Evolutionary conservation across 805 yeast genomes (phyloP).

Genomic region (Sugiyamaella lignohabitans): DNA sequence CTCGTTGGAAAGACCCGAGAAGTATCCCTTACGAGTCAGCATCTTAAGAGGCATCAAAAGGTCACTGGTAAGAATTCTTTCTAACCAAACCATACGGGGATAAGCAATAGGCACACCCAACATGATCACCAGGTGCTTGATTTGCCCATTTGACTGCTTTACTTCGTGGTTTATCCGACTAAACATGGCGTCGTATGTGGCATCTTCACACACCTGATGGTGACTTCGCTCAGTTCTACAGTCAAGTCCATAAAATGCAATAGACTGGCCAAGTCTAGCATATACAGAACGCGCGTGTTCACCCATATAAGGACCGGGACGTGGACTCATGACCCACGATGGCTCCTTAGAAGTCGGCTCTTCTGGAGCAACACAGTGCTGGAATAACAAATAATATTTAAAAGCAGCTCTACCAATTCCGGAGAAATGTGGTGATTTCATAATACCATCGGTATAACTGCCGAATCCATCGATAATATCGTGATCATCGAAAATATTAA

Average conservation of each 20-base stretch:
- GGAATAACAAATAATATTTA: constrained; percentile 84
- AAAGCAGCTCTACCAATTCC: constrained; percentile 75
- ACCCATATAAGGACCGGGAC: constrained; percentile 61
- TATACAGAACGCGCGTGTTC: constrained; percentile 62
- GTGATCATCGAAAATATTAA: constrained; percentile 90
- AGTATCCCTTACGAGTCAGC: constrained; percentile 41
- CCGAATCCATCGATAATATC: constrained; percentile 97
- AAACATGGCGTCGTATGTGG: constrained; percentile 58
- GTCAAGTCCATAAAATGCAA: constrained; percentile 75
- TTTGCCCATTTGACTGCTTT: constrained; percentile 40
- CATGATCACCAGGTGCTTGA: constrained; percentile 74
- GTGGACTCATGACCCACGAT: constrained; percentile 56
- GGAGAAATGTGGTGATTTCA: constrained; percentile 60
- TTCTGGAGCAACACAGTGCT: constrained; percentile 63
- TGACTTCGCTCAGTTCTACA: constrained; percentile 86
- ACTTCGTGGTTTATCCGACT: constrained; percentile 53
- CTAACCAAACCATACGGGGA: constrained; percentile 90
- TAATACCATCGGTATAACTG: constrained; percentile 69
- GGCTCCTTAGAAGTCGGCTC: constrained; percentile 39
- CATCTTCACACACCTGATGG: constrained; percentile 46
- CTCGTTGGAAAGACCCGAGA: constrained; percentile 75
- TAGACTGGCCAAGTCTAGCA: constrained; percentile 65
- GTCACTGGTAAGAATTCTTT: constrained; percentile 52
- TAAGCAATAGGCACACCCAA: constrained; percentile 94
- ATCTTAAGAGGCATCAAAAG: constrained; percentile 58